A percentile compares a stretch with the other conserved stretches of the same genome.
These are phyloP conservation scores for Coemansia sp. DNA, from an alignment of 192 early-diverging fungal genomes.

Conservation along the genomic window DNA sequence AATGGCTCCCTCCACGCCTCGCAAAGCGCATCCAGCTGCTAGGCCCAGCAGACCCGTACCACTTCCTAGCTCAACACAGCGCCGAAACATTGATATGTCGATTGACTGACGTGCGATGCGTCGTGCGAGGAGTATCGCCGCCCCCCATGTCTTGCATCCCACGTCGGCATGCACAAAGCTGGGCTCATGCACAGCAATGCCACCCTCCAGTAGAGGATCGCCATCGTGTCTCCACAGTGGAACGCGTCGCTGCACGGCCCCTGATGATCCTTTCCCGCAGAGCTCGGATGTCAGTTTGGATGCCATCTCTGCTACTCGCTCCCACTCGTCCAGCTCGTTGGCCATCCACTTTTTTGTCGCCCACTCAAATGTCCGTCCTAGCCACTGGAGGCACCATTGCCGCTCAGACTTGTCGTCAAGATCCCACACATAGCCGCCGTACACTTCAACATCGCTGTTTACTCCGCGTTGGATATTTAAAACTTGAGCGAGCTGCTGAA, in stretches of 20 bases:
- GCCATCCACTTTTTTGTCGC: neutral
- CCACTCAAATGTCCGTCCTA: neutral
- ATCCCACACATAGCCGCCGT: conserved; percentile 7
- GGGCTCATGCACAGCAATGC: conserved; percentile 18
- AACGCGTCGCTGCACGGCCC: conserved; percentile 7
- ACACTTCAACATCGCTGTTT: neutral
- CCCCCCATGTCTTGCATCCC: conserved; percentile 26
- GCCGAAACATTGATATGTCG: neutral
- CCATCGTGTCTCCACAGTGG: conserved; percentile 2
- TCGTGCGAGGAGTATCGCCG: conserved; percentile 17
- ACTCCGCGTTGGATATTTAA: neutral
- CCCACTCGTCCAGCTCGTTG: neutral
- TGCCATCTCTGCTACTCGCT: conserved; percentile 8
- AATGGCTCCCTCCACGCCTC: neutral
- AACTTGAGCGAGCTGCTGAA: neutral
- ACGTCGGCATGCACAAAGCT: conserved; percentile 30
- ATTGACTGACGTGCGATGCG: conserved; percentile 19
- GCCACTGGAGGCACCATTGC: neutral
- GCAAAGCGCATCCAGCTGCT: conserved; percentile 1
- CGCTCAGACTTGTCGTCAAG: neutral
- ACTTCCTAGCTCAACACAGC: conserved; percentile 24
- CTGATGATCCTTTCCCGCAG: neutral
- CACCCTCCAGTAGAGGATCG: conserved; percentile 5
- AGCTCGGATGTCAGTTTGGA: conserved; percentile 10
- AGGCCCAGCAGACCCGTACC: conserved; percentile 28